Base-by-base conservation (phyloP, 441 rosid species). In the Metrosideros polymorpha region DNA sequence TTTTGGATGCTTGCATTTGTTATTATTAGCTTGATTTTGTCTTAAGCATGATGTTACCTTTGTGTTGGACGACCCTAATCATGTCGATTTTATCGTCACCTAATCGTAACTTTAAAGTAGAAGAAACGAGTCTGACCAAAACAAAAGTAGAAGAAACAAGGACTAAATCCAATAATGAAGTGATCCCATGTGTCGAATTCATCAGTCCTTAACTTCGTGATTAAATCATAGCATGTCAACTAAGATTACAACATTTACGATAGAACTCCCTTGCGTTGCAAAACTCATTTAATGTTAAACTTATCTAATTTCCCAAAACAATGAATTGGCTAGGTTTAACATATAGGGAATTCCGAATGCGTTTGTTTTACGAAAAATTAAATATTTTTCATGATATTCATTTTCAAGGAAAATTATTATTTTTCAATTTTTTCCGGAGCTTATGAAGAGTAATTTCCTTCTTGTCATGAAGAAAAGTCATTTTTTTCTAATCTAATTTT, bases 301-400 rank as follows among this genome's bases (percentile, higher is more conserved):
- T 71, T 19, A 35, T n/a, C 17, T 19, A 35, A 35, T 22, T 35
- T 71, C 47, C 8, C n/a, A 10, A 71, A 71, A 35, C 15, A 6
- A 39, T 5, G 15, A 22, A 39, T 39, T 1, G 6, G 8, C 17
- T 12, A 5, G 1, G 6, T 2, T 6, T n/a, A 27, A 6, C 3
- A 22, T 1, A 10, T 1, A 10, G 2, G n/a, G 5, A 9, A 22
- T 6, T 6, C 6, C 6, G 0, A 2, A 7, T 22, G 6, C 5
- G 6, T 3, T 71, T 71, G 5, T 22, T 39, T 71, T 0, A 35
- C 1, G 3, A 5, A 22, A 22, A 71, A 22, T 0, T 71, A 18
- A 19, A 7, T 19, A 7, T 19, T 7, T 53, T 53, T 10, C 3
- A 22, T 3, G 4, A 22, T 19, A 7, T 7, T 3, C 25, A 53